Evolutionary conservation across 2,329 filamentous ascomycete genomes (phyloP).

Genomic region (Periconia digitata): DNA sequence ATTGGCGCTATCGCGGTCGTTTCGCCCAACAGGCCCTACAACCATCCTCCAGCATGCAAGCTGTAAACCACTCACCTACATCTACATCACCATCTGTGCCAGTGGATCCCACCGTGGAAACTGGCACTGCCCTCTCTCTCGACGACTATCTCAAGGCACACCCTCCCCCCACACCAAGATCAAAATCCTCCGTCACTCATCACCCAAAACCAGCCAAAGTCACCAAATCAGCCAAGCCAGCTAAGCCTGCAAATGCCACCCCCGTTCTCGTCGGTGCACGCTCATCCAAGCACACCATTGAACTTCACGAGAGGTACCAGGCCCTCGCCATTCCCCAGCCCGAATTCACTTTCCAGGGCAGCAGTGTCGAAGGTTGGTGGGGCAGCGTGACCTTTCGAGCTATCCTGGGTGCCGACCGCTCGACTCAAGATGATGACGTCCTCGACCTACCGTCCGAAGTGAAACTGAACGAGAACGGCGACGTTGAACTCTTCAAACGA

Average conservation of each 20-base stretch:
- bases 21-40: background rate
- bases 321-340: conserved; percentile 25
- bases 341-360: conserved; percentile 17
- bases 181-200: background rate
- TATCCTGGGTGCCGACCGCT: conserved; percentile 2
- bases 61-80: no score
- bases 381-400: conserved; percentile 25
- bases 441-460: background rate
- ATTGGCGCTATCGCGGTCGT: background rate
- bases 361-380: conserved; percentile 18
- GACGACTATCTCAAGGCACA: conserved; percentile 22
- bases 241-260: background rate
- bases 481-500: conserved; percentile 20
- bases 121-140: conserved; percentile 13
- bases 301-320: conserved; percentile 29
- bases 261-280: conserved; percentile 5
- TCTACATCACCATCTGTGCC: conserved; percentile 4
- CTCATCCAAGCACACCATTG: conserved; percentile 20
- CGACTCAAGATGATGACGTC: background rate
- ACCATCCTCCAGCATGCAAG: conserved; percentile 11
- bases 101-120: background rate
- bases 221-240: no score
- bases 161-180: background rate
- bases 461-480: background rate
- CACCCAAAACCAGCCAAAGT: background rate